Evolutionary conservation across 441 rosid genomes (phyloP).

Genomic region (Caryocar brasiliense): DNA sequence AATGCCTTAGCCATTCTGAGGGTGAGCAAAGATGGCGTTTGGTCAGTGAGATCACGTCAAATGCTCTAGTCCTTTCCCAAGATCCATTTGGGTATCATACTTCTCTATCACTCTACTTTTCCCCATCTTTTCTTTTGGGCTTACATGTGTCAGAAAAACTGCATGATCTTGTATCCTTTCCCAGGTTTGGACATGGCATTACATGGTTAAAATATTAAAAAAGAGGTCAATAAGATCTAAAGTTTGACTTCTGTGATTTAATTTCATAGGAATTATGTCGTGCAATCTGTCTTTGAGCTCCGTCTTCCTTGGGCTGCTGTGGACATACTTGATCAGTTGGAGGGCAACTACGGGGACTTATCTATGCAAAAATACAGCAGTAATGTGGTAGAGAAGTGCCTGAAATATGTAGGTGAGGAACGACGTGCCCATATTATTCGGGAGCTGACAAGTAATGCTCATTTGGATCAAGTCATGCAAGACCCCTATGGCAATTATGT

Average conservation of each 20-base stretch:
- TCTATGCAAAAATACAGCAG: constrained; percentile 86
- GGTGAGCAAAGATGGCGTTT: constrained; percentile 45
- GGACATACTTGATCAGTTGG: constrained; percentile 50
- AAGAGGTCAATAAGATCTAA: neutral
- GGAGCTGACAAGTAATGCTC: constrained; percentile 49
- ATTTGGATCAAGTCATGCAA: constrained; percentile 66
- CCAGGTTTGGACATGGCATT: no score
- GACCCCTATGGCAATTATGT: constrained; percentile 82
- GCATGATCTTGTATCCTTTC: neutral
- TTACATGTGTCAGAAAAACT: neutral
- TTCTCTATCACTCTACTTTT: neutral
- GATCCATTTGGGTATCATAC: constrained; percentile 66
- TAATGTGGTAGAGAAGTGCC: constrained; percentile 78
- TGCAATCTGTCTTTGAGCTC: constrained; percentile 68
- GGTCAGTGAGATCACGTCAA: constrained; percentile 49
- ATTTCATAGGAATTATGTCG: constrained; percentile 64
- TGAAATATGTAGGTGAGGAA: constrained; percentile 52
- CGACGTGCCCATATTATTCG: constrained; percentile 30
- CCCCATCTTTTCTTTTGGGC: neutral
- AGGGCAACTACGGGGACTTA: constrained; percentile 57
- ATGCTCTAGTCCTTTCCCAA: constrained; percentile 65
- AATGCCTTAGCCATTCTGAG: constrained; percentile 49
- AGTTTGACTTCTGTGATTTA: neutral
- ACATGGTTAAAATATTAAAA: neutral
- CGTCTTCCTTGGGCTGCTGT: constrained; percentile 50